phyloP scores from a whole-genome alignment of 1,284 basidiomycete genomes.

The Hymenochaete sp. region DNA sequence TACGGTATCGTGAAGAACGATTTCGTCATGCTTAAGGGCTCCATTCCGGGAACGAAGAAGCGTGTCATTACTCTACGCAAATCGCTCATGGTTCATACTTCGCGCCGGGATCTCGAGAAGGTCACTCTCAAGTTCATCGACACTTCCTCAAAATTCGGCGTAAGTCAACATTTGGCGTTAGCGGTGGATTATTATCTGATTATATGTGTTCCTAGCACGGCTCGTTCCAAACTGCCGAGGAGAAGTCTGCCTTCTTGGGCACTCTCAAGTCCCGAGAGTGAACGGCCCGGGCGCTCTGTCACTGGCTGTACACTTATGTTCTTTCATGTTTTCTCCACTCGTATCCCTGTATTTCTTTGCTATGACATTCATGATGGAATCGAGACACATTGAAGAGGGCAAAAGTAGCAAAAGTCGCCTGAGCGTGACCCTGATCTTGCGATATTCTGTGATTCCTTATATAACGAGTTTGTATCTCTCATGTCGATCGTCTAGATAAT shows the following conservation, averaged over 20 bases:
- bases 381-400: no score
- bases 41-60: slow-evolving; percentile 94
- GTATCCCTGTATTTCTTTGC: slow-evolving; percentile 8
- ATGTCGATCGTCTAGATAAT: no score
- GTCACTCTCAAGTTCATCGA: slow-evolving; percentile 99
- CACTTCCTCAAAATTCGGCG: slow-evolving; percentile 91
- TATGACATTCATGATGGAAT: no score
- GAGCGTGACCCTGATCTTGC: no score
- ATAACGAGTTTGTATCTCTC: no score
- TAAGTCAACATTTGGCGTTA: slow-evolving; percentile 34
- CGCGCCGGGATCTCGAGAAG: slow-evolving; percentile 89
- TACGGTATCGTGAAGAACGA: slow-evolving; percentile 99
- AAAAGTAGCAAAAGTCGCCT: no score
- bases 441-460: no score
- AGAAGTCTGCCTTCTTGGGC: slow-evolving; percentile 93
- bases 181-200: slow-evolving; percentile 3
- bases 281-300: no score
- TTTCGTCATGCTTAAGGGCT: slow-evolving; percentile 94
- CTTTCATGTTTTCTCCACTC: slow-evolving; percentile 1
- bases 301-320: slow-evolving; percentile 8
- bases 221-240: slow-evolving; percentile 91
- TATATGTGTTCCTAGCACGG: slow-evolving; percentile 55
- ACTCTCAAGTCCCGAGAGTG: slow-evolving; percentile 75
- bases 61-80: slow-evolving; percentile 92
- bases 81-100: slow-evolving; percentile 82